Evolutionary conservation across 345 rosid species (phyloP).

Genomic region (Gossypium australe): DNA sequence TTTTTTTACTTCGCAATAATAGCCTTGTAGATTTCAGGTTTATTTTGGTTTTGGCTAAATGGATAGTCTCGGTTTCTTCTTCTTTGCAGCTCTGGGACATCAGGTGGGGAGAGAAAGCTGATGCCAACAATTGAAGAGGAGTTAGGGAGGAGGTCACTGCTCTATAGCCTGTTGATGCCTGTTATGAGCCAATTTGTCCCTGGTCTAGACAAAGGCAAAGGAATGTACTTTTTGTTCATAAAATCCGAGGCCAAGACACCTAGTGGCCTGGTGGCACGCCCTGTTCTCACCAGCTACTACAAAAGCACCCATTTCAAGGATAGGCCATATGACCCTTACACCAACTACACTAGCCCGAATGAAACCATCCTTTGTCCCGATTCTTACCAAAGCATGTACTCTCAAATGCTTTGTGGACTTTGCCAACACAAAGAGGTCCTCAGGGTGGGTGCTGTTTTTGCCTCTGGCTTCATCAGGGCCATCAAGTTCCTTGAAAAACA

Average conservation of each 20-base stretch:
- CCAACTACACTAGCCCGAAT: slow-evolving; percentile 81
- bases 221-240: slow-evolving; percentile 69
- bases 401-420: slow-evolving; percentile 74
- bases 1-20: neutral
- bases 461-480: slow-evolving; percentile 79
- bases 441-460: slow-evolving; percentile 80
- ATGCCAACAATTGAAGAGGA: slow-evolving; percentile 85
- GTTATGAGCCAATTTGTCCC: slow-evolving; percentile 73
- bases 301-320: slow-evolving; percentile 61
- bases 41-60: neutral
- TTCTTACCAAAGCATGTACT: slow-evolving; percentile 77
- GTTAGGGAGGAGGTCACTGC: slow-evolving; percentile 49
- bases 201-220: slow-evolving; percentile 68
- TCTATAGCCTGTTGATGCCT: slow-evolving; percentile 78
- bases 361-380: slow-evolving; percentile 70
- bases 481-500: slow-evolving; percentile 70
- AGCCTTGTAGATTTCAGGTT: neutral
- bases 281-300: slow-evolving; percentile 72
- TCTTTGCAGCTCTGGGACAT: slow-evolving; percentile 80
- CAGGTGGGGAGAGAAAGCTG: slow-evolving; percentile 77
- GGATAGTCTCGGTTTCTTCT: slow-evolving; percentile 3
- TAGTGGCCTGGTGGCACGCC: slow-evolving; percentile 63
- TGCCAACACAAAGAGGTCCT: slow-evolving; percentile 58
- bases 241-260: slow-evolving; percentile 72
- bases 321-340: slow-evolving; percentile 63